Evolutionary conservation across 371 early-diverging fungal genomes (phyloP), one percentile per base, ranked within the genome.

Genomic region (Haplosporangium sp.): DNA sequence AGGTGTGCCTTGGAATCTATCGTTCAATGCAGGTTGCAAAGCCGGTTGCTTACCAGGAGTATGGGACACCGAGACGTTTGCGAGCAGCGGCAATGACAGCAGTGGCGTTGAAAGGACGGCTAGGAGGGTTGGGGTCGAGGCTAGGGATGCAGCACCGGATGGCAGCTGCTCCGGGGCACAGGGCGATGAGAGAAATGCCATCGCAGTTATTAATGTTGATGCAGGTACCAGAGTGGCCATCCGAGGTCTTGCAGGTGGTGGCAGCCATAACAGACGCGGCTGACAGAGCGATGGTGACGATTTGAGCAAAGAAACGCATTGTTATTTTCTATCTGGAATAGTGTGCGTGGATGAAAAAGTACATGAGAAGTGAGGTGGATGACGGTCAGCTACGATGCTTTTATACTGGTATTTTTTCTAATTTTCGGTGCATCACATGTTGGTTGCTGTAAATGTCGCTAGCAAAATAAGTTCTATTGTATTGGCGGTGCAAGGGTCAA

Each of bases 21-120:
- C 45, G 45, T 45, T 45, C 45, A 45, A 13, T 10, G 45, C n/a
- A n/a, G 45, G 13, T 45, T 12, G 10, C 45, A 45, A 45, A 16
- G 45, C 1, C 45, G 13, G 16, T 45, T 45, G 7, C 61, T 51
- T 51, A 61, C 66, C 66, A 66, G 36, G 52, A 48, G 38, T 66
- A 66, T 51, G 66, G 66, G 36, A 53, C 13, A 51, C 66, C 66
- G 36, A 58, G 36, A 40, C 53, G 66, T 2, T 37, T 40, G 42
- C 66, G 66, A 23, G 52, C 66, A 42, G 66, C 59, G 18, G 59
- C 59, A 59, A 66, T 51, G 12, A 59, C 59, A 12, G 36, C 43
- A 12, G 38, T n/a, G 13, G 53, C 66, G 14, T 66, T 14, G 36
- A 66, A 52, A 23, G 58, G 29, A 5, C 50, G 51, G 38, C 23